Base-by-base conservation (phyloP, 495 filamentous ascomycete genomes). In the Geoglossum glabrum region DNA sequence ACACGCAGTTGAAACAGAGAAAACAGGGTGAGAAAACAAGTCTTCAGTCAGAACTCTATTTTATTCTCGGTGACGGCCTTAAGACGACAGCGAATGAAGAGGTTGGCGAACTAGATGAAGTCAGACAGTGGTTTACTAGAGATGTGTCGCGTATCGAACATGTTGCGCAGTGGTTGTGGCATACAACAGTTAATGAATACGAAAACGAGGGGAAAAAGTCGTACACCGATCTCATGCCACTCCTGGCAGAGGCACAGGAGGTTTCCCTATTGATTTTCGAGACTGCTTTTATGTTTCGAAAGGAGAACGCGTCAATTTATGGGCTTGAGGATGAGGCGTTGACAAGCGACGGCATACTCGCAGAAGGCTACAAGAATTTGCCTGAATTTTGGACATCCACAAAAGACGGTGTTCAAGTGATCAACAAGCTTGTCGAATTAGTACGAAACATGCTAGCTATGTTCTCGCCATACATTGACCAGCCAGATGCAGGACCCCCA, bases 381-480 rank as follows among this genome's bases (percentile, higher is more conserved):
- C 80, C 84, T 19, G 79, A 85, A 50, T 81, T 85, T 57, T 96
- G 90, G 90, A 93, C 86, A 3, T 85, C 83, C 10, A 79, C 76
- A 26, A 70, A 73, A 1, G 79, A 80, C 58, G 70, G 83, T 57
- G 69, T 75, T 25, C 73, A 76, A 57, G 75, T 79, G 55, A 64
- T 75, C 11, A 74, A 73, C 59, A 71, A 74, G 26, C 71, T 85
- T 30, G 68, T 76, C 38, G 75, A 80, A 31, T 47, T 66, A 3
- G 66, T 66, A 11, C 65, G 69, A 36, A 60, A 0, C 59, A 70
- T 31, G 63, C 64, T 4, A 62, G 64, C 23, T 59, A 64, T 7
- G 62, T 69, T n/a, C 70, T 66, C 30, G 69, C 69, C 49, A 66
- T 60, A 0, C 74, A 56, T 25, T 38, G 54, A 38, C 13, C 13